Conservation (phyloP, 192 early-diverging fungal genomes). For the Linnemannia hyalina region DNA sequence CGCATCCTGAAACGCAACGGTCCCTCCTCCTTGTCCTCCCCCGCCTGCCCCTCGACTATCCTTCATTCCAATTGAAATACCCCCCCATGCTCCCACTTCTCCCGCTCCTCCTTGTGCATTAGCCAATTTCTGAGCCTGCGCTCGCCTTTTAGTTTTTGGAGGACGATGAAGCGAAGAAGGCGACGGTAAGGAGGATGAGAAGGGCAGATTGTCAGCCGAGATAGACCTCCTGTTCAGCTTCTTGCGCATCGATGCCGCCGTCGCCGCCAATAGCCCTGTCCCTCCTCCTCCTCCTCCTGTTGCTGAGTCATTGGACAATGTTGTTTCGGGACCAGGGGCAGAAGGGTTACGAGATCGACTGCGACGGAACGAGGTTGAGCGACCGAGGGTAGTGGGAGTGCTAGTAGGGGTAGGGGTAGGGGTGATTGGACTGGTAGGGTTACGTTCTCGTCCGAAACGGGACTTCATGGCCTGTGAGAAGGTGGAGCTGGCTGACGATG, state of each 20-base stretch:
- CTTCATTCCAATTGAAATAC: constrained; percentile 3
- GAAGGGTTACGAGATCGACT: background rate
- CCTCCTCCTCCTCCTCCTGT: background rate
- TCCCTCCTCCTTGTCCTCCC: background rate
- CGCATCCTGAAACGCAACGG: constrained; percentile 1
- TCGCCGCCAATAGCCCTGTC: background rate
- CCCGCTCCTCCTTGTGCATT: background rate
- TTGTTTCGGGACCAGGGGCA: background rate
- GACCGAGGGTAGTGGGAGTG: background rate
- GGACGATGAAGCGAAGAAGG: background rate
- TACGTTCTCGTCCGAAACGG: background rate
- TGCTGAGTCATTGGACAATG: background rate
- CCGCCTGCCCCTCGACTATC: background rate
- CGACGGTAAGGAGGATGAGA: background rate
- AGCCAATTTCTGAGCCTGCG: constrained; percentile 1
- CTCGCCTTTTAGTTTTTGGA: background rate
- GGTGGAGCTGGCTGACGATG: background rate
- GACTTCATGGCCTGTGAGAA: constrained; percentile 19
- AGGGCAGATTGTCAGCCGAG: background rate
- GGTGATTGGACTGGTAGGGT: background rate
- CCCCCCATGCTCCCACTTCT: background rate
- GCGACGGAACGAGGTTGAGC: background rate
- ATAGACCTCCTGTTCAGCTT: background rate
- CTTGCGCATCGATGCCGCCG: constrained; percentile 6
- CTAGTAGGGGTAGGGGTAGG: background rate